phyloP scores from a whole-genome alignment of 352 stramenopile genomes.

The Chrysophaeum taylorii region DNA sequence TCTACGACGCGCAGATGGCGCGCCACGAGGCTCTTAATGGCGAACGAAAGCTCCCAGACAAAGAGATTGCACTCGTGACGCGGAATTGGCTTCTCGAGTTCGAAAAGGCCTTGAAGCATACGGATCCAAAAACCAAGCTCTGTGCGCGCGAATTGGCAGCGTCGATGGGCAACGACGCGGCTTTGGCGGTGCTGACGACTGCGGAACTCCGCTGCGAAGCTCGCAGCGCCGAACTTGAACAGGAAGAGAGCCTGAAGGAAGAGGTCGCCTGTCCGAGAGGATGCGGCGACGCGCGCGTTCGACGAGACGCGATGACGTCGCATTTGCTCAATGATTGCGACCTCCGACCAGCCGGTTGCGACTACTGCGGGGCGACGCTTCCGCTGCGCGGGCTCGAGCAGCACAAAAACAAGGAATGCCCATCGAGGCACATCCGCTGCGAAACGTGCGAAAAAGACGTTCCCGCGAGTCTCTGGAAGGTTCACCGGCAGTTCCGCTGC shows the following conservation, averaged over 20 bases:
- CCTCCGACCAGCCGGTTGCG: not conserved
- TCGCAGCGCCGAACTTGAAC: not conserved
- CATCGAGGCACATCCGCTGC: not conserved
- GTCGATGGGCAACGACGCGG: not conserved
- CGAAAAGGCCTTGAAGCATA: not conserved
- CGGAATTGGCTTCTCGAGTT: slow-evolving; percentile 17
- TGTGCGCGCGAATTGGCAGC: slow-evolving; percentile 2
- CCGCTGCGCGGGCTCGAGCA: not conserved
- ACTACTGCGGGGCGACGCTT: not conserved
- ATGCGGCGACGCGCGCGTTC: not conserved
- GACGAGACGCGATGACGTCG: not conserved
- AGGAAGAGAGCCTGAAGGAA: not conserved
- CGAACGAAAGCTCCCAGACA: not conserved
- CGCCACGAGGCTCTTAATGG: not conserved
- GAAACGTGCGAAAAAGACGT: not conserved
- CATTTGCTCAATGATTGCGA: slow-evolving; percentile 10
- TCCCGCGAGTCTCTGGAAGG: not conserved
- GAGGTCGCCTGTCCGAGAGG: not conserved
- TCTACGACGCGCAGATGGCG: slow-evolving; percentile 14
- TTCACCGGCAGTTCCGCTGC: not conserved
- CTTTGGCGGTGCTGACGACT: not conserved
- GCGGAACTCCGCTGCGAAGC: not conserved
- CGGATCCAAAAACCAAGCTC: not conserved
- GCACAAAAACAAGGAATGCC: not conserved
- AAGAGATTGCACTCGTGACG: not conserved